A percentile compares a stretch with the other conserved stretches of the same genome.
Evolutionary conservation across 257 asterid genomes (phyloP).

Genomic region (Scutellaria baicalensis): DNA sequence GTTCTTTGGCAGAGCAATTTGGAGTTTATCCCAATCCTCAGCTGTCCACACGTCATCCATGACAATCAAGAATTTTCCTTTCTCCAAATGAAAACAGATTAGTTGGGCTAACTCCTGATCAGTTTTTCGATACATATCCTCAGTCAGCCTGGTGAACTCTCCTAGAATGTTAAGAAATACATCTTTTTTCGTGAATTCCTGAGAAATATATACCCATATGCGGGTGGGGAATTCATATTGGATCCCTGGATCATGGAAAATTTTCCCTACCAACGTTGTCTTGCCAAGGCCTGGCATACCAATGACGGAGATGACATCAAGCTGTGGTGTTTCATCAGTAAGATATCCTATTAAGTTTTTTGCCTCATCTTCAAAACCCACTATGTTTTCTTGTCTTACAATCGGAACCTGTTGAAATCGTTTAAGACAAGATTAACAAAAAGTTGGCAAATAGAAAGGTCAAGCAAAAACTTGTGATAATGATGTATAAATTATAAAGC

Average conservation of each 20-base stretch:
- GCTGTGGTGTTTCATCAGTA: constrained; percentile 10
- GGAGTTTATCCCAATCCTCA: constrained; percentile 27
- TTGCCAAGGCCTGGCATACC: constrained; percentile 58
- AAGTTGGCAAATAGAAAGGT: neutral
- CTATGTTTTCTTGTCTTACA: constrained; percentile 30
- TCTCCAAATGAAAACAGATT: constrained; percentile 6
- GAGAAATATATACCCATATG: constrained; percentile 37
- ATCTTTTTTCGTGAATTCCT: constrained; percentile 24
- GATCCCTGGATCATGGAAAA: constrained; percentile 21
- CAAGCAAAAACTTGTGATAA: too few relatives aligned
- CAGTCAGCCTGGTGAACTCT: constrained; percentile 16
- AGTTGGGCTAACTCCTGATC: constrained; percentile 17
- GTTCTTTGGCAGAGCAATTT: constrained; percentile 25
- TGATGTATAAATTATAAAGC: too few relatives aligned
- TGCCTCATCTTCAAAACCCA: constrained; percentile 50
- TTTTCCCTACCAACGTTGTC: constrained; percentile 35
- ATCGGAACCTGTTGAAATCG: constrained; percentile 15
- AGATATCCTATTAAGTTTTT: constrained; percentile 23
- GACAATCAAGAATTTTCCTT: constrained; percentile 25
- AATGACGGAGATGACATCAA: constrained; percentile 33
- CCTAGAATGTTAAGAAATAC: constrained; percentile 31
- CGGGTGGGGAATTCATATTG: constrained; percentile 34
- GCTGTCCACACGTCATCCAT: constrained; percentile 41
- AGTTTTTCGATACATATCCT: constrained; percentile 12
- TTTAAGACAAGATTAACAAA: neutral